These are phyloP conservation scores for Hyaloscypha bicolor DNA, from an alignment of 495 filamentous ascomycete species.

Conservation along the genomic window DNA sequence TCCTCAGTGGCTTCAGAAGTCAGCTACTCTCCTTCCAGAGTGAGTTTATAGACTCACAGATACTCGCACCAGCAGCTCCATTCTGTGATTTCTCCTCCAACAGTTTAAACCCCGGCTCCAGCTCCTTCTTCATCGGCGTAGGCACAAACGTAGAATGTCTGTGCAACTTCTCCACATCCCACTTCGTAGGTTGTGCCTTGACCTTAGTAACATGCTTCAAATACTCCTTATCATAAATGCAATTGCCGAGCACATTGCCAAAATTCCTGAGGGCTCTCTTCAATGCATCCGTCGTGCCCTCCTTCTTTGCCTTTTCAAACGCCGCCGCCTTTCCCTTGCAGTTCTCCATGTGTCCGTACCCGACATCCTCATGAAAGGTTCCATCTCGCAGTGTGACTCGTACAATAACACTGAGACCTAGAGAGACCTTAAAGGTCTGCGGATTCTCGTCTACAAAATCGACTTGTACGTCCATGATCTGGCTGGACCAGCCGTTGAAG, in stretches of 20 bases:
- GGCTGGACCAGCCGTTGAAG: constrained; percentile 97
- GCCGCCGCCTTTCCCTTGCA: constrained; percentile 90
- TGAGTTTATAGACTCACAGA: constrained; percentile 7
- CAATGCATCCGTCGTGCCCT: constrained; percentile 91
- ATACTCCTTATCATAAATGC: constrained; percentile 96
- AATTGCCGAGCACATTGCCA: constrained; percentile 95
- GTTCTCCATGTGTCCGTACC: constrained; percentile 94
- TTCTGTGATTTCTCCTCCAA: constrained; percentile 41
- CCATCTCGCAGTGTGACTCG: constrained; percentile 89
- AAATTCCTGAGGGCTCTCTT: constrained; percentile 91
- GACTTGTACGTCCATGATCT: constrained; percentile 84
- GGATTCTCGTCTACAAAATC: constrained; percentile 76
- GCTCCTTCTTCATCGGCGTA: constrained; percentile 55
- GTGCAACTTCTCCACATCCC: constrained; percentile 75
- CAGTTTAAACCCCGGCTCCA: constrained; percentile 12
- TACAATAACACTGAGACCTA: constrained; percentile 87
- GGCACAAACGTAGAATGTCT: constrained; percentile 73
- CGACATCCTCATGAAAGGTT: constrained; percentile 94
- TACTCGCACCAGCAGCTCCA: constrained; percentile 33
- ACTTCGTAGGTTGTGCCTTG: constrained; percentile 67
- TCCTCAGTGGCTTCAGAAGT: constrained; percentile 33
- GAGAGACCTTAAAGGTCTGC: constrained; percentile 65
- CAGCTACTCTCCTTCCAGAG: constrained; percentile 14
- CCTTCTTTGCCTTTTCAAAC: constrained; percentile 98
- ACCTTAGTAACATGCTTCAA: constrained; percentile 80